A percentile compares a stretch with the other conserved stretches of the same genome.
phyloP scores from a whole-genome alignment of 768 basidiomycete species.

The Cystofilobasidium bisporidii region DNA sequence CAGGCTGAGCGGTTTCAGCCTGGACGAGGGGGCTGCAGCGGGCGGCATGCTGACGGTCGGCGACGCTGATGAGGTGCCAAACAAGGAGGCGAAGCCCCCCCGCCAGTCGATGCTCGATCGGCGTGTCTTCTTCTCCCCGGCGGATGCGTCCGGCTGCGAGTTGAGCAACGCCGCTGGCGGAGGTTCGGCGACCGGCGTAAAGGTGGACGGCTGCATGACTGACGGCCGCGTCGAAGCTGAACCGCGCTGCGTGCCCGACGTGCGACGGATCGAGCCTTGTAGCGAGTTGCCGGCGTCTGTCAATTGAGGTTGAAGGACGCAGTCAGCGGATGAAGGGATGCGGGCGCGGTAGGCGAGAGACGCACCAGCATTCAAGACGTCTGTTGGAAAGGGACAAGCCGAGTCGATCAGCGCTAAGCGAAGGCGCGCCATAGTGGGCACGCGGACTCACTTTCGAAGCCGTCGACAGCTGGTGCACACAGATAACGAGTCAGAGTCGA shows the following conservation, averaged over 20 bases:
- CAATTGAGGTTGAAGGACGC: too few species aligned
- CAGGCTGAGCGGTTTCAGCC: conserved; percentile 11
- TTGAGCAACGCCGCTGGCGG: not conserved
- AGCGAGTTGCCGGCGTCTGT: conserved; percentile 23
- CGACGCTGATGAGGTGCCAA: conserved; percentile 8
- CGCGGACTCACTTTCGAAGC: conserved; percentile 7
- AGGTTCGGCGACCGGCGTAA: not conserved
- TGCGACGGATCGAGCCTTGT: conserved; percentile 20
- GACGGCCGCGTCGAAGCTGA: not conserved
- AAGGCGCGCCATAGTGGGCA: not conserved
- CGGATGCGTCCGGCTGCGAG: not conserved
- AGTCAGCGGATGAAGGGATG: too few species aligned
- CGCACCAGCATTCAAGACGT: not conserved
- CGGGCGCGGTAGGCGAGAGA: too few species aligned
- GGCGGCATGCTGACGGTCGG: not conserved
- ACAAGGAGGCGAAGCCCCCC: conserved; percentile 18
- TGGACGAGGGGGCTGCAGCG: not conserved
- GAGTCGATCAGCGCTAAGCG: not conserved
- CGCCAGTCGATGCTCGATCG: conserved; percentile 21
- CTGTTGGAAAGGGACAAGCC: not conserved
- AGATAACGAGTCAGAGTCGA: not conserved
- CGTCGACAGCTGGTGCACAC: conserved; percentile 4
- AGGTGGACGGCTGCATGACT: not conserved
- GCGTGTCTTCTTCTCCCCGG: conserved; percentile 12
- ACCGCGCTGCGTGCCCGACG: not conserved